These are phyloP conservation scores for Pouteria campechiana DNA, from an alignment of 179 eudicot genomes.

Conservation along the genomic window DNA sequence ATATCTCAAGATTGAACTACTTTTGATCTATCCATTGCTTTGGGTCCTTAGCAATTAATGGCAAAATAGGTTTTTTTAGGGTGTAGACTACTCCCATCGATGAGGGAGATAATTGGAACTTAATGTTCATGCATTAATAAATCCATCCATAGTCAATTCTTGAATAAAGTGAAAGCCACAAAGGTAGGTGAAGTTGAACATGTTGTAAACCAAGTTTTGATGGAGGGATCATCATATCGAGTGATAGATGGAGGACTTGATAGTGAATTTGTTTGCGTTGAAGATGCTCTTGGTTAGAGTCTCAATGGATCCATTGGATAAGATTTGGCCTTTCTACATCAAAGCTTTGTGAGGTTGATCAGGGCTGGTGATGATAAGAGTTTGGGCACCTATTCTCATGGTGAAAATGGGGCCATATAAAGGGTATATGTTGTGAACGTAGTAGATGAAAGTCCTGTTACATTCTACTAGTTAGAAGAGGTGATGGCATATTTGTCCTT, in stretches of 20 bases:
- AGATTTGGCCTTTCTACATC: conserved; percentile 47
- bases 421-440: conserved; percentile 46
- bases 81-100: conserved; percentile 57
- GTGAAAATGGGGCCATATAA: conserved; percentile 73
- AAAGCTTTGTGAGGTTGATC: conserved; percentile 56
- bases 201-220: conserved; percentile 74
- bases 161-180: conserved; percentile 28
- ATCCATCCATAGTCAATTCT: conserved; percentile 46
- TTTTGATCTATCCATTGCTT: conserved; percentile 52
- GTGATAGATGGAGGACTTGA: conserved; percentile 63
- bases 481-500: no score
- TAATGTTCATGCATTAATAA: conserved; percentile 31
- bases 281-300: conserved; percentile 62
- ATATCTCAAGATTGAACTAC: conserved; percentile 70
- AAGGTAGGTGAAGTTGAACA: conserved; percentile 38
- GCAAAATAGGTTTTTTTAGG: conserved; percentile 54
- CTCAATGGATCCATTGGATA: conserved; percentile 63
- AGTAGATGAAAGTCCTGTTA: conserved; percentile 64
- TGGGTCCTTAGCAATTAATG: conserved; percentile 70
- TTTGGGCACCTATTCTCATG: conserved; percentile 66
- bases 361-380: conserved; percentile 54
- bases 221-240: conserved; percentile 76
- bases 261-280: conserved; percentile 73
- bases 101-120: conserved; percentile 36
- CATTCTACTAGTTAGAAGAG: conserved; percentile 67